Evolutionary conservation across 768 basidiomycete species (phyloP), one percentile per base, ranked within the genome.

Genomic region (Russula lepida): DNA sequence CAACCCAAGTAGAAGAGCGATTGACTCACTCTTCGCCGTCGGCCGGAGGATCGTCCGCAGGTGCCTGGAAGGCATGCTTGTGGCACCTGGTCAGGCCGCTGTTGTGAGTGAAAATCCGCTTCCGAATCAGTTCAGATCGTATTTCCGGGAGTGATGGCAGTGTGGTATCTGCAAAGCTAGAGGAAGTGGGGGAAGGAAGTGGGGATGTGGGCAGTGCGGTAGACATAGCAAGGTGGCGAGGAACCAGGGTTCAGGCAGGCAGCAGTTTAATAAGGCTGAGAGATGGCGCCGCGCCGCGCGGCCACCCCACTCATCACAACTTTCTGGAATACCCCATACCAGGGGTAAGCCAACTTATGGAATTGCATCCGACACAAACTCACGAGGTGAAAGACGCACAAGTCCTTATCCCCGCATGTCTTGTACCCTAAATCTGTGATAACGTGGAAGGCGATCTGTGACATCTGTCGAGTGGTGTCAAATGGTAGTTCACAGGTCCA

Each of bases 81-180:
- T 43, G n/a, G 3, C 43, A 19, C 28, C 2, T 27, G 11, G 7
- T 13, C 25, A 56, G 15, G 25, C 48, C 28, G 41, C 25, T 56
- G 33, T 11, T 50, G 28, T 56, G 60, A 1, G 60, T 57, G 35
- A 62, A 57, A 13, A 62, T 9, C 23, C 46, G 49, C 21, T 37
- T 17, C 15, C 2, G 13, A 19, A 57, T 39, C 21, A 17, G 6
- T 9, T 39, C 21, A 8, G 60, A 62, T 3, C 6, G 41, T 27
- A 62, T 57, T 4, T 6, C 17, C 3, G 60, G 60, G 30, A 62
- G 50, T 27, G 50, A 17, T 7, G 60, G 56, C 2, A 32, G 49
- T 9, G 0, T 12, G 11, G 9, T 12, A 19, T 9, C 5, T 37
- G 30, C 17, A n/a, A 7, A 6, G n/a, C 6, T 6, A 9, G 27